phyloP scores from a whole-genome alignment of 805 yeast genomes.

The Wickerhamiella musiphila region DNA sequence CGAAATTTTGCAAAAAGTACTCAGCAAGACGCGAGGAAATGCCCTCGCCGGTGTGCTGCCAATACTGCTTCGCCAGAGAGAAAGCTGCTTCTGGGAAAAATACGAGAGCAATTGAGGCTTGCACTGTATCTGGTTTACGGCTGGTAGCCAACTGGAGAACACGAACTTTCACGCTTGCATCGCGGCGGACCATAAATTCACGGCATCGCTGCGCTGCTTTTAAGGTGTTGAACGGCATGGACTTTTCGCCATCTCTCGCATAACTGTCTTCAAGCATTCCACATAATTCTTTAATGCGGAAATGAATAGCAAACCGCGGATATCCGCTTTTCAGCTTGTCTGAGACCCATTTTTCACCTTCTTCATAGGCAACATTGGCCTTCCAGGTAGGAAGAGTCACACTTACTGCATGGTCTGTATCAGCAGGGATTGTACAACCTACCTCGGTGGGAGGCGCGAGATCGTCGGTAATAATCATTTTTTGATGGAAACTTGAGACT shows the following conservation, averaged over 20 bases:
- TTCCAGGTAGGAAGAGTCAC: slow-evolving; percentile 94
- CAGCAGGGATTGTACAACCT: slow-evolving; percentile 78
- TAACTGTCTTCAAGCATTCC: slow-evolving; percentile 35
- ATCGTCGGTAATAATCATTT: too few relatives aligned
- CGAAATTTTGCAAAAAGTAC: slow-evolving; percentile 37
- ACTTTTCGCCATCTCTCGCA: slow-evolving; percentile 62
- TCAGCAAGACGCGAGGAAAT: slow-evolving; percentile 80
- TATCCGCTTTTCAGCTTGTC: slow-evolving; percentile 70
- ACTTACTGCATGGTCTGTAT: slow-evolving; percentile 84
- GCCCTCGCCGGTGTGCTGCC: slow-evolving; percentile 99
- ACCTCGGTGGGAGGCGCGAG: slow-evolving; percentile 26
- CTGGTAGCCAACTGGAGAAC: slow-evolving; percentile 19
- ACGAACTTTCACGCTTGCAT: slow-evolving; percentile 25
- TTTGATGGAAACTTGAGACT: too few relatives aligned
- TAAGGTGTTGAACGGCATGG: slow-evolving; percentile 63
- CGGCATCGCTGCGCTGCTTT: slow-evolving; percentile 72
- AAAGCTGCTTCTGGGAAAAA: slow-evolving; percentile 48
- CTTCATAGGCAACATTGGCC: slow-evolving; percentile 82
- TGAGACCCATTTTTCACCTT: slow-evolving; percentile 70
- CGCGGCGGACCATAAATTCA: slow-evolving; percentile 38
- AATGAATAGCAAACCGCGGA: slow-evolving; percentile 41
- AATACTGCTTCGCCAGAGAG: slow-evolving; percentile 61
- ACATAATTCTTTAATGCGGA: slow-evolving; percentile 21
- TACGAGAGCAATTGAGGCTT: slow-evolving; percentile 60
- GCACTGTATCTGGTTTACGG: slow-evolving; percentile 24